Base-by-base conservation (phyloP, 495 filamentous ascomycete genomes). In the Hypoxylon lienhwacheense region DNA sequence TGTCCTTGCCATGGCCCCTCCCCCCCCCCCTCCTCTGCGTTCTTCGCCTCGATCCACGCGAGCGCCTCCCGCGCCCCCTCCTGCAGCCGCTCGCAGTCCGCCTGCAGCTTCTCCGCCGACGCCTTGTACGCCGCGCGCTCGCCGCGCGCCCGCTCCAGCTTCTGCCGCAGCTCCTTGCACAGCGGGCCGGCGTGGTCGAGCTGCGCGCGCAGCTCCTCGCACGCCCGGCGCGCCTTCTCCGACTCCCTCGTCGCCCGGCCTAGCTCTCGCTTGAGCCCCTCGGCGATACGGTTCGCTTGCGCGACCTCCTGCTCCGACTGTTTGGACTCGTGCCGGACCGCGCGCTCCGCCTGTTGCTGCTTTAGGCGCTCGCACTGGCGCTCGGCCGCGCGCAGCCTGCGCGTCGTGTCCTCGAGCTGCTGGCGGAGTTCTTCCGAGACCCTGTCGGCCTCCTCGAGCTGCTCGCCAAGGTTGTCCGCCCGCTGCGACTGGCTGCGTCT, bases 391-490 rank as follows among this genome's bases (percentile, higher is more conserved):
- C 65, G 67, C 5, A 73, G 61, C 47, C 68, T 70, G 48, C 73
- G 47, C 17, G 37, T 39, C 15, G 55, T 4, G 6, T 63, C 51
- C 56, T 80, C 75, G 37, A 84, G 78, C 34, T 85, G 79, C 12
- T 57, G 72, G 73, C 77, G 81, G 22, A 96, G 68, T 49, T 85
- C 81, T 34, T 81, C 80, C 1, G 88, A 83, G 24, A 86, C 76
- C 17, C 69, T 74, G 72, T 98, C 90, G 19, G 96, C 77, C 51
- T 85, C 81, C 33, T 80, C 73, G 4, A 98, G 87, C 62, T 90
- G 85, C 24, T 79, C 77, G 62, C 85, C 87, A 58, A 95, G 55
- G 36, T 49, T 36, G 16, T 54, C 53, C 2, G 60, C 45, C 39
- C 62, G 53, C 78, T 81, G 42, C 73, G 74, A 42, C 20, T 64